Evolutionary conservation across 2,329 filamentous ascomycete species (phyloP), one percentile per base, ranked within the genome.

Genomic region (Fusarium nelsonii): DNA sequence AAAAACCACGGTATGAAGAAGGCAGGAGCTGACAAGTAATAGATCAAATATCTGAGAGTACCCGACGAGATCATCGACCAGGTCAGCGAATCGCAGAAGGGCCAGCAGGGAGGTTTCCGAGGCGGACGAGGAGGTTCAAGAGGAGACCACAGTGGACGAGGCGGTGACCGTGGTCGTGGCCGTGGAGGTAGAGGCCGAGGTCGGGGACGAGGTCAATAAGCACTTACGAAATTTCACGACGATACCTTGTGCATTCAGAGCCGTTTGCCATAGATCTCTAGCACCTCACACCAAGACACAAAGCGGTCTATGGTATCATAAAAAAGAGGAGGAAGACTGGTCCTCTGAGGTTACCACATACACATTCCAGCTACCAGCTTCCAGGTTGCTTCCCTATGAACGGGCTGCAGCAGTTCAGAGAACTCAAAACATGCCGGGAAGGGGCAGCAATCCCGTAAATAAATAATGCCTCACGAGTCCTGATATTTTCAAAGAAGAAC

Each of bases 31-130:
- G 26, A 71, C 71, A 43, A 68, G 40, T 28, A 40, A 23, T 32
- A 97, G 96, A 99, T 99, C 84, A 99, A 99, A 85, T 99, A 97
- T 82, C 88, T 99, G 33, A 90, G 95, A 74, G 93, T 99, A 4
- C 94, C 95, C 53, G 95, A 99, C 81, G 95, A 98, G 80, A 97
- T 99, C 67, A 92, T 99, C 81, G 95, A 98, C 70, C 81, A 93
- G 39, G 94, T 96, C 26, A 97, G 94, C 84, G 95, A 98, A 73
- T 92, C 96, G 77, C 95, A 98, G 80, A 91, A 92, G 77, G 87
- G 86, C 68, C 90, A 93, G 75, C 84, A 83, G 61, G 80, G 84
- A 52, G 83, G 83, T 66, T 92, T 90, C 75, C 85, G 90, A 59
- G 90, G 91, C 48, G 90, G 91, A 40, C 85, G 89, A 39, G 85